Evolutionary conservation across 2,329 filamentous ascomycete genomes (phyloP).

Genomic region (Cadophora malorum): DNA sequence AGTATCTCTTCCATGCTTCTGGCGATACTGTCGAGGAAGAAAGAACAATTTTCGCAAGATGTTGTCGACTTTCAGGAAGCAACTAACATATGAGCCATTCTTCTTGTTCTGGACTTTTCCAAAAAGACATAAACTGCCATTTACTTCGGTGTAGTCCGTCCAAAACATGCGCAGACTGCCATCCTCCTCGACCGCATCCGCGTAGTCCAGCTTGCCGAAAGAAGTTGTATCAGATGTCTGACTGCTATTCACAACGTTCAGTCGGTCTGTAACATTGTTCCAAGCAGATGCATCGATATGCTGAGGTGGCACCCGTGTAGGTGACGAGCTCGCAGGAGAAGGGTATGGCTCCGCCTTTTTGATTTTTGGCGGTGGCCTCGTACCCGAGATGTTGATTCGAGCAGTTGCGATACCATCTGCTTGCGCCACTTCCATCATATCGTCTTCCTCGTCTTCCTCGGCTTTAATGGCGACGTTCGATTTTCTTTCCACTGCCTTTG

Average conservation of each 20-base stretch:
- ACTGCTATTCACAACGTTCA: conserved; percentile 84
- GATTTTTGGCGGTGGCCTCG: conserved; percentile 77
- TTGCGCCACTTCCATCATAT: conserved; percentile 88
- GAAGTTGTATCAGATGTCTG: conserved; percentile 66
- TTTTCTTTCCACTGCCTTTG: conserved; percentile 79
- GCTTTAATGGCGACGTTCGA: conserved; percentile 60
- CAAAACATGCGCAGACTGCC: conserved; percentile 95
- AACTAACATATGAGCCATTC: conserved; percentile 80
- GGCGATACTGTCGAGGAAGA: conserved; percentile 75
- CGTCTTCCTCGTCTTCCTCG: conserved; percentile 75
- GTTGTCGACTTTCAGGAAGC: conserved; percentile 96
- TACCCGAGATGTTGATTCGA: conserved; percentile 85
- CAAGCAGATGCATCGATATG: conserved; percentile 82
- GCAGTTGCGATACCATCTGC: conserved; percentile 70
- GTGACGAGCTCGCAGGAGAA: conserved; percentile 79
- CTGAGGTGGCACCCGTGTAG: conserved; percentile 63
- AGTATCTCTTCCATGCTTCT: conserved; percentile 69
- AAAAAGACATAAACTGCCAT: conserved; percentile 90
- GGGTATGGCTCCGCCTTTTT: conserved; percentile 72
- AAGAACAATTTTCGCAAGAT: conserved; percentile 93
- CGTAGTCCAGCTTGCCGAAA: conserved; percentile 81
- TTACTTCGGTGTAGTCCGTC: conserved; percentile 94
- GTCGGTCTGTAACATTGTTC: conserved; percentile 83
- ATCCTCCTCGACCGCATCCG: conserved; percentile 91
- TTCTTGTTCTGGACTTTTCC: conserved; percentile 95